Percentiles rank a stretch among this genome's conserved stretches.
Conservation (phyloP, 257 asterid genomes). For the Paraleonurus japonicus region DNA sequence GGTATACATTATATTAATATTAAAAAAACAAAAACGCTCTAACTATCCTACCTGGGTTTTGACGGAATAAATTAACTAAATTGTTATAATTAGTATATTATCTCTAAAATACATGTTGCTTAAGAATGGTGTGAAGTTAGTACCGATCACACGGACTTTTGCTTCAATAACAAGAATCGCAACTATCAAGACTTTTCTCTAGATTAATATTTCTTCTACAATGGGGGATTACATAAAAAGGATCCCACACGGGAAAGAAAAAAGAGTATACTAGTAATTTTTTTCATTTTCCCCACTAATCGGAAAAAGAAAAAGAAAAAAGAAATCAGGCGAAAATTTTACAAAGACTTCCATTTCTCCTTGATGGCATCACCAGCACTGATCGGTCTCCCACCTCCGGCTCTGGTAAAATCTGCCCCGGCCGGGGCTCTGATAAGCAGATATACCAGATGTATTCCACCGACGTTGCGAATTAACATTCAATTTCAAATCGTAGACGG, state of each 20-base stretch:
- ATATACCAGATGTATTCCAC: constrained; percentile 12
- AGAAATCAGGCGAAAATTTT: constrained; percentile 19
- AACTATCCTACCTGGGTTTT: too few relatives aligned
- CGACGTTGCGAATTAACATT: constrained; percentile 29
- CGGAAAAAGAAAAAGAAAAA: not conserved
- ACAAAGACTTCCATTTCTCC: constrained; percentile 9
- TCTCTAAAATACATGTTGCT: not conserved
- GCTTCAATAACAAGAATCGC: constrained; percentile 13
- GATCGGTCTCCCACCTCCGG: constrained; percentile 97
- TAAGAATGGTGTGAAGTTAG: not conserved
- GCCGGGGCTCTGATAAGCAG: constrained; percentile 35
- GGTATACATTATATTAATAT: too few relatives aligned
- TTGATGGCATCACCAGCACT: constrained; percentile 66
- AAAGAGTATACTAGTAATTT: not conserved
- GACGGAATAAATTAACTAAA: not conserved
- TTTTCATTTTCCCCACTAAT: not conserved
- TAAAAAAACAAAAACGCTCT: too few relatives aligned
- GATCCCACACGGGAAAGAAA: not conserved
- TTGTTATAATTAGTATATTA: not conserved
- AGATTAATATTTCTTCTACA: not conserved
- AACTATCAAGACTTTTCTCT: not conserved
- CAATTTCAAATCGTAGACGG: constrained; percentile 56
- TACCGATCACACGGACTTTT: constrained; percentile 10
- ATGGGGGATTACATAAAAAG: not conserved
- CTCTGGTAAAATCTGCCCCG: constrained; percentile 45